Evolutionary conservation across 768 basidiomycete species (phyloP), one percentile per base, ranked within the genome.

Genomic region (Zangia roseola): DNA sequence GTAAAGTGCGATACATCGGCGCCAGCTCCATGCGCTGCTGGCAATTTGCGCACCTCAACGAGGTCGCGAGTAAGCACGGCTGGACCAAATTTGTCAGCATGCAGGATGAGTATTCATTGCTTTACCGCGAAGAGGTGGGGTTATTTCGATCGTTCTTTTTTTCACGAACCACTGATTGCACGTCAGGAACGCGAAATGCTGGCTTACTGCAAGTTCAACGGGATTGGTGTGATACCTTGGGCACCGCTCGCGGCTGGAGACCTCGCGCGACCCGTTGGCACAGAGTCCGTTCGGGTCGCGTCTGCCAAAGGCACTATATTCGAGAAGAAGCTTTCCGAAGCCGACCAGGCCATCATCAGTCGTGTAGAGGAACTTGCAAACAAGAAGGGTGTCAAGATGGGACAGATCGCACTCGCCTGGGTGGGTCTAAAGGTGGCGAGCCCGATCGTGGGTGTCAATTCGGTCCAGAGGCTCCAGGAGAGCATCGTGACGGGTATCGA

Each of bases 1-100:
- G 77, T 12, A 75, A 77, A 53, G 78, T 78, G n/a, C 64, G 77
- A 26, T 82, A 80, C 53, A 71, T 80, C 30, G 78, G 77, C 10
- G 74, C 72, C 2, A 74, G 72, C 49, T 74, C 73, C 40, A 75
- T 77, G 74, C 62, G 69, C 6, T 60, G 73, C 13, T 77, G 75
- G 76, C 70, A 76, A 33, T 74, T 77, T 37, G 69, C 68, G n/a
- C 54, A 69, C 42, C 61, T 79, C 62, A 74, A 78, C 45, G 69
- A 74, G 28, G 68, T 76, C 2, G 78, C 79, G 6, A 60, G 66
- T 28, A 64, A 63, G 47, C 57, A 77, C 14, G 72, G 72, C 4
- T 78, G 79, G 71, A 79, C 80, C 5, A 74, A 68, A 49, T 82
- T 82, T 51, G 70, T 79, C 40, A 75, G 78, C 48, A 80, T 82